These are phyloP conservation scores for Alternaria sp. DNA, from an alignment of 2,329 filamentous ascomycete genomes.

Conservation along the genomic window DNA sequence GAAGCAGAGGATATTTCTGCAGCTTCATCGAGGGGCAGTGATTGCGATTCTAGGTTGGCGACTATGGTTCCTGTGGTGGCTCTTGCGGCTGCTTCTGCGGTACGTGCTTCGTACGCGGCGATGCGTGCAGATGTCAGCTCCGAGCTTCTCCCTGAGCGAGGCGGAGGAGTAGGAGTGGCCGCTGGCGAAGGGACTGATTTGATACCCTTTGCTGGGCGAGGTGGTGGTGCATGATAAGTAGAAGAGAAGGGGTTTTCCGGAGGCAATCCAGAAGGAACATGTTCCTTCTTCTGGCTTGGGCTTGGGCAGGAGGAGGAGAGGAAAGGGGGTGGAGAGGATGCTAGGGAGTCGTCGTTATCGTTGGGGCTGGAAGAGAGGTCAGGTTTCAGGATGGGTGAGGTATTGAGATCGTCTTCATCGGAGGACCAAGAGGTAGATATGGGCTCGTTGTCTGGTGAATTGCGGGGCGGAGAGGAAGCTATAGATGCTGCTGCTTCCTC, in stretches of 20 bases:
- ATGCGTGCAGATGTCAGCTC: neutral
- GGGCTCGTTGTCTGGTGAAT: neutral
- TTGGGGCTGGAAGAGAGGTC: neutral
- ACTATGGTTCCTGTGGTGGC: neutral
- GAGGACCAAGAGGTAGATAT: neutral
- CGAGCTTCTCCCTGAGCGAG: neutral
- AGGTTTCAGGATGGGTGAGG: accelerated
- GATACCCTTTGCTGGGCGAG: neutral
- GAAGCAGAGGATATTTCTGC: neutral
- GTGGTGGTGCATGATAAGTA: neutral
- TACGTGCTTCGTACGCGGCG: neutral
- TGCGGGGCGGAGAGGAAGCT: neutral
- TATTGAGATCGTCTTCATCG: neutral
- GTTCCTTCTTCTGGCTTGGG: neutral
- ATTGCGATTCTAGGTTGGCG: neutral
- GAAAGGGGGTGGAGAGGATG: neutral
- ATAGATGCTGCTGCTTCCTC: neutral
- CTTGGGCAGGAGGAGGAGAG: neutral
- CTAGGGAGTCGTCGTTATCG: neutral
- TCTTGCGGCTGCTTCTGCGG: neutral
- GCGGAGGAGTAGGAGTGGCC: neutral
- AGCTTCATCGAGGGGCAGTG: neutral
- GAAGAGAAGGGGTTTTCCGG: neutral
- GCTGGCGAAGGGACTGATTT: neutral
- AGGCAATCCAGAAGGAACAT: neutral